Base-by-base conservation (phyloP, 305 asterid species). In the Fraxinus floribunda region DNA sequence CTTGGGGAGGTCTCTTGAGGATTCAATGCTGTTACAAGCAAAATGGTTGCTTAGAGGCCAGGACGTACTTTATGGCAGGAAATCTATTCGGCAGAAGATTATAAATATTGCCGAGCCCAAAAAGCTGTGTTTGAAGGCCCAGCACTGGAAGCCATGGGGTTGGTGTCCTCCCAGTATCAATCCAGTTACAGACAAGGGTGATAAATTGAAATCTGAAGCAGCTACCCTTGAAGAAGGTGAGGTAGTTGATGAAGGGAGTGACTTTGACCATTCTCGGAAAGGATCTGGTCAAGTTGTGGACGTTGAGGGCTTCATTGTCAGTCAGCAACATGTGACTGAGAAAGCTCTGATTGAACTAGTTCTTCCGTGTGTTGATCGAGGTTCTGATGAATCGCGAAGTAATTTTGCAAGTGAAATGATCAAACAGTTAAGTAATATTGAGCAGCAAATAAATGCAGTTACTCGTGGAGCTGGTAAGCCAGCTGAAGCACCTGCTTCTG, bases 121-220 rank as follows among this genome's bases (percentile, higher is more conserved):
- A 85, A 95, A 91, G 77, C 91, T 93, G 77, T 88, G 97, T 62
- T 88, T 92, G 76, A 95, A 90, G 89, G 86, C 92, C 83, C 97
- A 89, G 78, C 91, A 88, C 84, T 93, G 93, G 92, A 97, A 87
- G 83, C 98, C 99, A 39, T 97, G 99, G 99, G 99, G 98, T 75
- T 97, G 99, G 98, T 93, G 95, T 78, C 75, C 77, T 70, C 78
- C 91, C 62, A 88, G 85, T 83, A 32, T 77, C 79, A 92, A 85
- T 85, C 82, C 86, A 16, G 70, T 76, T 20, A 80, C 84, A 76
- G 83, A 82, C 75, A 92, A 87, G 84, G 92, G 91, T 78, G 93
- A 90, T 3, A 92, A 90, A 82, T 52, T 89, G 86, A 97, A 92
- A 89, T 85, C 87, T 72, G 98, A 93, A 90, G 91, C 85, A 39